A percentile compares a stretch with the other conserved stretches of the same genome.
Conservation (phyloP, 345 rosid species). For the Camelina laxa region DNA sequence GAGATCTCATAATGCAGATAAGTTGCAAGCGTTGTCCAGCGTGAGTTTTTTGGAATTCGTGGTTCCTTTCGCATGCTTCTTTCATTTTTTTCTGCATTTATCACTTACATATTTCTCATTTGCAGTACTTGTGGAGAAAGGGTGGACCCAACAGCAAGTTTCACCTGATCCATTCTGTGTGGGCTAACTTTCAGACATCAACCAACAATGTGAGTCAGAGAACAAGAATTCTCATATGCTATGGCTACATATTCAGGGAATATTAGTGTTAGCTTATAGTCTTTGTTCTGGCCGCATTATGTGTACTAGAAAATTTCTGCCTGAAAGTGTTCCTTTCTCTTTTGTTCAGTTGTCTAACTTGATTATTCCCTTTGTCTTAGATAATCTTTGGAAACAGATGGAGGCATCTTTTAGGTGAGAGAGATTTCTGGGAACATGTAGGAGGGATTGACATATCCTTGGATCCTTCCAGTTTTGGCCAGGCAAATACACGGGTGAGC, state of each 20-base stretch:
- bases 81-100: background rate
- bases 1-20: constrained; percentile 64
- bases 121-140: constrained; percentile 87
- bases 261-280: background rate
- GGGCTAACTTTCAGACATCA: constrained; percentile 99
- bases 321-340: background rate
- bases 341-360: background rate
- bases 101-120: constrained; percentile 20
- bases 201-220: constrained; percentile 74
- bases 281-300: constrained; percentile 2
- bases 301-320: constrained; percentile 9
- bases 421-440: constrained; percentile 91
- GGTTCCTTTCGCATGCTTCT: background rate
- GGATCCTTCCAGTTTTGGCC: constrained; percentile 95
- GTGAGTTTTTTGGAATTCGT: constrained; percentile 49
- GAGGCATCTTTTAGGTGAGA: constrained; percentile 94
- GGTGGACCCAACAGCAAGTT: constrained; percentile 71
- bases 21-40: constrained; percentile 71
- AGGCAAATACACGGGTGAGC: constrained; percentile 86
- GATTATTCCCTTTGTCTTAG: constrained; percentile 43
- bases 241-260: background rate
- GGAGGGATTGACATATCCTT: constrained; percentile 93
- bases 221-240: constrained; percentile 17
- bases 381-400: constrained; percentile 94
- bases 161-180: constrained; percentile 77